Base-by-base conservation (phyloP, 2,329 filamentous ascomycete species). In the Hansfordia pulvinata region DNA sequence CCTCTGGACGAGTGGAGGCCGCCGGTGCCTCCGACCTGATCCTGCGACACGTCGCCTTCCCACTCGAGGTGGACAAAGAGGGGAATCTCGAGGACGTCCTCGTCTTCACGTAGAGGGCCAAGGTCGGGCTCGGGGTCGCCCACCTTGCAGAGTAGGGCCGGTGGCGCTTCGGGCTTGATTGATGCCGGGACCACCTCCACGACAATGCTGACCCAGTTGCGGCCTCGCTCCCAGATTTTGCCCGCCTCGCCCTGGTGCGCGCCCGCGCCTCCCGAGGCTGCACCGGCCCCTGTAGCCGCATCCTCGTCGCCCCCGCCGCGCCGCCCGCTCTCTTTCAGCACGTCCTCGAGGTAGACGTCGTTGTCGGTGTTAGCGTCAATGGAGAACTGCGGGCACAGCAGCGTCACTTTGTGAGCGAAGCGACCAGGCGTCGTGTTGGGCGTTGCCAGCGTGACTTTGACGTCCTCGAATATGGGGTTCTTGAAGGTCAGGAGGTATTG, bases 121-220 rank as follows among this genome's bases (percentile, higher is more conserved):
- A 57, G 46, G 35, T 64, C 59, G 15, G 53, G 46, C 17, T 50
- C 48, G 20, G 58, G 46, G 10, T 35, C 51, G 23, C 38, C 47
- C 28, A 50, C 42, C 14, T 38, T 45, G 10, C 35, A 34, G 30
- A 32, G 40, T 18, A 42, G 21, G 14, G 25, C 30, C 31, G 39
- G 37, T 19, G 53, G 44, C 18, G 47, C 41, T 17, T 60, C 57
- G 2, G 56, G 38, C 19, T 50, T 49, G 13, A 75, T 47, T 23
- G 61, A 64, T 1, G 71, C 60, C 2, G 86, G 70, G 1, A 94
- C 70, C 10, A 98, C 78, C 49, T 98, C 90, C 15, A 98, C 63
- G 12, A 94, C 81, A 8, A 98, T 83, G 37, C 77, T 90, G 10
- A 90, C 90, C 82, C 86, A 94, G 50, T 96, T 98, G 19, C 86